Conservation (phyloP, 768 basidiomycete species). For the Hygrophoropsis aurantiaca region DNA sequence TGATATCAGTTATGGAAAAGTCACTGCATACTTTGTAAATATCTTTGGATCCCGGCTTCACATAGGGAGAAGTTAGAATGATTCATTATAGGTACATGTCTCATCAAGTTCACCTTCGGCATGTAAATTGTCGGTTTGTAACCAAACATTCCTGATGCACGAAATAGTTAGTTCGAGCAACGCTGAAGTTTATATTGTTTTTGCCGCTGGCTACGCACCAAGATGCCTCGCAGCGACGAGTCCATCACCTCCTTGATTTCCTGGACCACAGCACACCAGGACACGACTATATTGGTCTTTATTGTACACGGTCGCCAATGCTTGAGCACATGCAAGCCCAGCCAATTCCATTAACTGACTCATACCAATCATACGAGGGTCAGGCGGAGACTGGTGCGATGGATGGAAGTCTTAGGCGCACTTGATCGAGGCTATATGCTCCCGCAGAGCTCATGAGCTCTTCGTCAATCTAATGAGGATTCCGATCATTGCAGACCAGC, state of each 20-base stretch:
- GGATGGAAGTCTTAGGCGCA: constrained; percentile 28
- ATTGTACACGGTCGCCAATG: constrained; percentile 74
- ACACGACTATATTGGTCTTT: constrained; percentile 71
- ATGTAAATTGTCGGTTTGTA: constrained; percentile 89
- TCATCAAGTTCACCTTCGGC: constrained; percentile 72
- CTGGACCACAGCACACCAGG: constrained; percentile 95
- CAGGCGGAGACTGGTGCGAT: neutral
- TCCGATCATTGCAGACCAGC: neutral
- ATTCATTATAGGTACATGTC: neutral
- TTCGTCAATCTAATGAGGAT: constrained; percentile 75
- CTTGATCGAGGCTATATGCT: constrained; percentile 95
- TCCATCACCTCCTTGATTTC: constrained; percentile 97
- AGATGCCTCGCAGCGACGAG: constrained; percentile 95
- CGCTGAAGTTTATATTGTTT: neutral
- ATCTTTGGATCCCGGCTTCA: constrained; percentile 91
- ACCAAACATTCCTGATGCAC: constrained; percentile 77
- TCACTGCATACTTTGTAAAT: constrained; percentile 70
- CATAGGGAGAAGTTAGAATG: neutral
- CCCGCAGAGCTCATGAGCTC: constrained; percentile 89
- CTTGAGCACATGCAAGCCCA: constrained; percentile 90
- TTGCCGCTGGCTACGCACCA: constrained; percentile 41
- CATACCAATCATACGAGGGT: neutral
- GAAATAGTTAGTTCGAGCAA: constrained; percentile 1
- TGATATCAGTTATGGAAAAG: neutral
- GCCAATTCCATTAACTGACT: constrained; percentile 92